A percentile compares a stretch with the other conserved stretches of the same genome.
These are phyloP conservation scores for Inga laurina DNA, from an alignment of 306 rosid genomes.

Conservation along the genomic window DNA sequence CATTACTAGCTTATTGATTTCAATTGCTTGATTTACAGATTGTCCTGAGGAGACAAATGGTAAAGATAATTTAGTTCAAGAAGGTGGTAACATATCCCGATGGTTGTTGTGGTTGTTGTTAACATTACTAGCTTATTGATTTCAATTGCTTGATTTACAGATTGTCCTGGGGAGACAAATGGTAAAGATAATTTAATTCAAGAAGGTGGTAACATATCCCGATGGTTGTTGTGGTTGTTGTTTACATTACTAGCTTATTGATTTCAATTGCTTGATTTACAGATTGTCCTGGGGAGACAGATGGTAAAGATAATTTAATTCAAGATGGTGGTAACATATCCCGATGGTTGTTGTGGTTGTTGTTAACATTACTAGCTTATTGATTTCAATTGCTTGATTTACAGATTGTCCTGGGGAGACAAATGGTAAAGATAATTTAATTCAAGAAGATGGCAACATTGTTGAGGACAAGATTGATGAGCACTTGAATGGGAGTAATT, in stretches of 20 bases:
- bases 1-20: neutral
- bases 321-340: neutral
- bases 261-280: slow-evolving; percentile 29
- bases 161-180: slow-evolving; percentile 30
- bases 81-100: neutral
- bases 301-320: neutral
- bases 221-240: neutral
- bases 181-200: neutral
- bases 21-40: slow-evolving; percentile 42
- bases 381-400: slow-evolving; percentile 27
- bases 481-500: slow-evolving; percentile 22
- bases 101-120: slow-evolving; percentile 11
- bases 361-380: slow-evolving; percentile 4
- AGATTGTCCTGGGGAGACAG: slow-evolving; percentile 43
- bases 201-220: neutral
- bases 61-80: neutral
- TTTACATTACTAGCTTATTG: neutral
- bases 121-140: neutral
- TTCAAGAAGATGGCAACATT: slow-evolving; percentile 13
- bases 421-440: slow-evolving; percentile 28
- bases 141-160: slow-evolving; percentile 42
- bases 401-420: slow-evolving; percentile 44
- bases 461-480: slow-evolving; percentile 31
- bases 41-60: slow-evolving; percentile 30
- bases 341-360: slow-evolving; percentile 4